phyloP scores from a whole-genome alignment of 2,329 filamentous ascomycete species.

The Cordyceps javanica region DNA sequence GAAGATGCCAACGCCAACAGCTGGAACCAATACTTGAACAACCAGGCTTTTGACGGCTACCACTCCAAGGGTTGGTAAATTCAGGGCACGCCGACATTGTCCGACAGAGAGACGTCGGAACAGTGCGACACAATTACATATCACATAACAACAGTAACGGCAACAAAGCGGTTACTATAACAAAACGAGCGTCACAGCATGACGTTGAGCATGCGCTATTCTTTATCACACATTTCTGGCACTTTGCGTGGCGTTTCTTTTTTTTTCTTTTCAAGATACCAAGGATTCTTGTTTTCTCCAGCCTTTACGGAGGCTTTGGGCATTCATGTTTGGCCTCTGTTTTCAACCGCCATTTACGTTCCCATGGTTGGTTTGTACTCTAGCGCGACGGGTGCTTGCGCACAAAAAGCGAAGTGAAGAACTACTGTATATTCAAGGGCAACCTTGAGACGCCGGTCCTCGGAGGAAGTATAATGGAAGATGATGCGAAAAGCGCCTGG shows the following conservation, averaged over 20 bases:
- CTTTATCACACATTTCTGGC: conserved; percentile 3
- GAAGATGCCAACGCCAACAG: conserved; percentile 63
- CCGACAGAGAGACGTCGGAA: neutral
- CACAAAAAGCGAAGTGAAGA: conserved; percentile 5
- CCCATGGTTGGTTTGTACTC: conserved; percentile 12
- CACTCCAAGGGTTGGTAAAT: conserved; percentile 38
- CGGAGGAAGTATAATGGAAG: conserved; percentile 7
- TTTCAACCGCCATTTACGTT: conserved; percentile 10
- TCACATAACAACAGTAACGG: neutral
- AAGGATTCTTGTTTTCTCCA: conserved; percentile 11
- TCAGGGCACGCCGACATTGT: neutral
- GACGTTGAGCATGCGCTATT: neutral
- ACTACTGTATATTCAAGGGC: conserved; percentile 6
- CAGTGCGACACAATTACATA: neutral
- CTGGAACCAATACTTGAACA: conserved; percentile 81
- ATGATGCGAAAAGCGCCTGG: neutral
- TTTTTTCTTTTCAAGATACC: conserved; percentile 11
- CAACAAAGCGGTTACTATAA: neutral
- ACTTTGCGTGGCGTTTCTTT: conserved; percentile 11
- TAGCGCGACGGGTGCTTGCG: neutral
- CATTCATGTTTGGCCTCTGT: conserved; percentile 8
- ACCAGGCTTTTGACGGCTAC: conserved; percentile 55
- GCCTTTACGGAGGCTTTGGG: conserved; percentile 6
- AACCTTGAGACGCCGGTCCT: neutral
- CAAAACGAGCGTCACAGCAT: conserved; percentile 3